Evolutionary conservation across 768 basidiomycete species (phyloP).

Genomic region (Phanerodontia chrysosporium): DNA sequence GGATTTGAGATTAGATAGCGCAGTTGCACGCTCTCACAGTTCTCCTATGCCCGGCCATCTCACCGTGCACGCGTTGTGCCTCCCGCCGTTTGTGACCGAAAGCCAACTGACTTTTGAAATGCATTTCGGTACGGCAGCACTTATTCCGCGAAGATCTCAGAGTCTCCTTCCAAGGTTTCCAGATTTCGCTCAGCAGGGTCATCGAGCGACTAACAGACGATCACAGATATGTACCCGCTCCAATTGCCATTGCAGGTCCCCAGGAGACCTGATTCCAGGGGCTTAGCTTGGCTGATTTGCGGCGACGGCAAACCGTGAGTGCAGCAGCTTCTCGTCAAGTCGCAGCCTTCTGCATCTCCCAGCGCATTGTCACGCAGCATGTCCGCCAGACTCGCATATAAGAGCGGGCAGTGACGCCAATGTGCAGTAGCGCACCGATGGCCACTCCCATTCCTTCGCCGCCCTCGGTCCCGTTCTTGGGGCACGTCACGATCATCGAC

Average conservation of each 20-base stretch:
- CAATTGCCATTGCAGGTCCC: background rate
- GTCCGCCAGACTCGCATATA: background rate
- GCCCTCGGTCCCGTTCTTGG: slow-evolving; percentile 36
- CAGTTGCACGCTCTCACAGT: background rate
- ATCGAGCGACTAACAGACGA: background rate
- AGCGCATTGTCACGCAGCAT: background rate
- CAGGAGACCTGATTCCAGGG: background rate
- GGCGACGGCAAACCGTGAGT: background rate
- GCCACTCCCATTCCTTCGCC: slow-evolving; percentile 37
- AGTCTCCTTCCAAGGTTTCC: background rate
- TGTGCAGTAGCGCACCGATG: slow-evolving; percentile 18
- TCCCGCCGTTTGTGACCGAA: background rate
- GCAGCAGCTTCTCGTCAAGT: background rate
- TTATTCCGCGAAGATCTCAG: background rate
- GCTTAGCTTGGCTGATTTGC: background rate
- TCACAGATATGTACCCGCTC: background rate
- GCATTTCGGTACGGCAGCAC: background rate
- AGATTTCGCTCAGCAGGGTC: background rate
- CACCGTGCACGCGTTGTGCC: background rate
- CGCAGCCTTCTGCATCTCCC: background rate
- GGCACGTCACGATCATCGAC: slow-evolving; percentile 33
- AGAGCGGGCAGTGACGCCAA: background rate
- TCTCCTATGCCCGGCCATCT: background rate
- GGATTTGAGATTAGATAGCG: too few relatives aligned
- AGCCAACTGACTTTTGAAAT: background rate